Evolutionary conservation across 2,329 filamentous ascomycete species (phyloP), one percentile per base, ranked within the genome.

Genomic region (Colletotrichum tabaci): DNA sequence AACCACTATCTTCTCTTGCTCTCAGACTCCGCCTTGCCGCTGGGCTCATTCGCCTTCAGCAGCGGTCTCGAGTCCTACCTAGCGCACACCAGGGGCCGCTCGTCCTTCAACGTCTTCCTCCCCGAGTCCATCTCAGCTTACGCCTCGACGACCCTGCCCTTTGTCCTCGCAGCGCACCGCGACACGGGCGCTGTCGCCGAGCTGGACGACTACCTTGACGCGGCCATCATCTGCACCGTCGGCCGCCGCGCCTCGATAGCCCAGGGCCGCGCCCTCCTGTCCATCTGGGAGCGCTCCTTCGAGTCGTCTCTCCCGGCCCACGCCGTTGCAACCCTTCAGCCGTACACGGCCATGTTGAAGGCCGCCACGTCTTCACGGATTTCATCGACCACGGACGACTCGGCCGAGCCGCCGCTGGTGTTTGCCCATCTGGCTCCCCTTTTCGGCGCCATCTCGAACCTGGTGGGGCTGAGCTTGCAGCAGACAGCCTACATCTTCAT

Each of bases 41-140:
- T 96, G 0, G 94, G 94, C 68, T 94, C 93, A n/a, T 96, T 96
- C 82, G 94, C 94, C 77, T 96, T 96, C 84, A 94, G 91, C 84
- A 93, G 90, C 75, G 93, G 93, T 3, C 88, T 96, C 18, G 94
- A 96, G 83, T 96, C 93, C 50, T 96, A 92, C 80, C 89, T 95
- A 21, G 91, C 92, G 4, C 94, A 96, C 84, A 85, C 86, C 75
- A 80, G 79, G 50, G 73, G 80, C 21, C 78, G 83, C 23, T 79
- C 83, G 26, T 85, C 86, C 26, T 93, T 94, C 81, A 79, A 88
- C 53, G 82, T 84, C 56, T 96, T 96, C 82, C 87, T 96, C 18
- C 86, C 88, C 13, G 84, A 93, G 26, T 94, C 93, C 3, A 82
- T 96, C 7, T 87, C 89, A 8, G 92, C 93, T 10, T 89, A 94